Conservation (phyloP, 371 early-diverging fungal genomes). For the Conidiobolus incongruus region DNA sequence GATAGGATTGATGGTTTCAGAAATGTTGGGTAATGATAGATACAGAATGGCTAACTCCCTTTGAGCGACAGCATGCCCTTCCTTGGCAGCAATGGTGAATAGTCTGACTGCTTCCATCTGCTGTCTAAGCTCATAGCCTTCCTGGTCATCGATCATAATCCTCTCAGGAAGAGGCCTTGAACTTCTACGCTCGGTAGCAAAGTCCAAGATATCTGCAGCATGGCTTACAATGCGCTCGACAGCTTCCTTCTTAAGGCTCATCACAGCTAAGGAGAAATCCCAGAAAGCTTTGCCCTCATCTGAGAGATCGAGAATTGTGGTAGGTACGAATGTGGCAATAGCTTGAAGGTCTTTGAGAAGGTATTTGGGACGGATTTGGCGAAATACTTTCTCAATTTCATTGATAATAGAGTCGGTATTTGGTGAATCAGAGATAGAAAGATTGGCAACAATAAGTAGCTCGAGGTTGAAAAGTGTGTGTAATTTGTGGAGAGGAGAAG, state of each 20-base stretch:
- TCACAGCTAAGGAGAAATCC: slow-evolving; percentile 14
- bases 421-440: slow-evolving; percentile 7
- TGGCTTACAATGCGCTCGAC: slow-evolving; percentile 11
- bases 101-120: slow-evolving; percentile 15
- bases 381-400: slow-evolving; percentile 14
- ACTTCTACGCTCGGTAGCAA: slow-evolving; percentile 1
- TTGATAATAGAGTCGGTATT: slow-evolving; percentile 18
- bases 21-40: slow-evolving; percentile 13
- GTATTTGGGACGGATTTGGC: slow-evolving; percentile 10
- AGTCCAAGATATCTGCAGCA: slow-evolving; percentile 10
- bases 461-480: slow-evolving; percentile 13
- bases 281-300: slow-evolving; percentile 18
- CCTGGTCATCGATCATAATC: not conserved
- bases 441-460: slow-evolving; percentile 13
- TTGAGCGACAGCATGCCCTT: slow-evolving; percentile 13
- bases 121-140: slow-evolving; percentile 10
- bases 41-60: slow-evolving; percentile 16
- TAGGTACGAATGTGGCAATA: slow-evolving; percentile 14
- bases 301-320: slow-evolving; percentile 12
- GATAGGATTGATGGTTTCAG: slow-evolving; percentile 5
- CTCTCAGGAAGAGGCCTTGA: not conserved
- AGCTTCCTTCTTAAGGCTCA: slow-evolving; percentile 14
- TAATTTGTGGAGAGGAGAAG: slow-evolving; percentile 15
- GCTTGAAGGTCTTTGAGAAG: slow-evolving; percentile 15
- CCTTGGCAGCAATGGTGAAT: slow-evolving; percentile 18